Conservation (phyloP, 2,329 filamentous ascomycete genomes). For the Verticillium dahliae region DNA sequence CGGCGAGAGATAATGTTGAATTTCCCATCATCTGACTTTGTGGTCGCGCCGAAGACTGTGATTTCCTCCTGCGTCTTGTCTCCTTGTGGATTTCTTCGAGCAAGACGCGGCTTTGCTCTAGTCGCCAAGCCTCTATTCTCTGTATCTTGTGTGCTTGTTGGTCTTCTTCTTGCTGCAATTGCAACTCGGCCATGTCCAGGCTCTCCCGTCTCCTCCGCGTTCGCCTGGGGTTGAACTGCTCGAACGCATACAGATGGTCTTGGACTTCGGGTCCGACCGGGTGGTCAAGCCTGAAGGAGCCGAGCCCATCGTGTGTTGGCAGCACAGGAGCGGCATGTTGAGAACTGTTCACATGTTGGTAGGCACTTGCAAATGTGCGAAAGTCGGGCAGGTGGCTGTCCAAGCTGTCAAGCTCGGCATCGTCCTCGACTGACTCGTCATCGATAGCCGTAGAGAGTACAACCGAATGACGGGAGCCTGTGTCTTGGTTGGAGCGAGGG, state of each 20-base stretch:
- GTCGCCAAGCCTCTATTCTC: conserved; percentile 84
- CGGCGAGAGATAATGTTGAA: conserved; percentile 5
- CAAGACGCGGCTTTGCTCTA: conserved; percentile 82
- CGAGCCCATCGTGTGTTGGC: conserved; percentile 88
- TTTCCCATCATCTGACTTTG: conserved; percentile 14
- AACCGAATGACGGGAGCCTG: conserved; percentile 32
- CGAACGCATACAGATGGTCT: conserved; percentile 84
- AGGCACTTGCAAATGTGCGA: conserved; percentile 50
- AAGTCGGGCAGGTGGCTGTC: conserved; percentile 91
- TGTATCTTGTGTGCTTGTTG: conserved; percentile 69
- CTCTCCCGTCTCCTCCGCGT: conserved; percentile 48
- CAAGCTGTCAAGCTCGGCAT: conserved; percentile 82
- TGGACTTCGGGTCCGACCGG: conserved; percentile 56
- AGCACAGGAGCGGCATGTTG: conserved; percentile 50
- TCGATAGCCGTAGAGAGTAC: conserved; percentile 28
- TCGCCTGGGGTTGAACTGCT: conserved; percentile 71
- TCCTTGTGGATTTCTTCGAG: conserved; percentile 86
- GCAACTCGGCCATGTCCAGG: conserved; percentile 41
- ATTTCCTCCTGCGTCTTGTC: conserved; percentile 63
- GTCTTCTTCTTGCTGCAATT: conserved; percentile 45
- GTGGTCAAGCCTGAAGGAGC: conserved; percentile 68
- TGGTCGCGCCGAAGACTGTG: conserved; percentile 40
- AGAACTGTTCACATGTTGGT: conserved; percentile 43
- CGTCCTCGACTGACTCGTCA: conserved; percentile 47
- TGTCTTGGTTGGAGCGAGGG: conserved; percentile 51